These are phyloP conservation scores for Fusarium penzigii DNA, from an alignment of 2,329 filamentous ascomycete species.

Conservation along the genomic window DNA sequence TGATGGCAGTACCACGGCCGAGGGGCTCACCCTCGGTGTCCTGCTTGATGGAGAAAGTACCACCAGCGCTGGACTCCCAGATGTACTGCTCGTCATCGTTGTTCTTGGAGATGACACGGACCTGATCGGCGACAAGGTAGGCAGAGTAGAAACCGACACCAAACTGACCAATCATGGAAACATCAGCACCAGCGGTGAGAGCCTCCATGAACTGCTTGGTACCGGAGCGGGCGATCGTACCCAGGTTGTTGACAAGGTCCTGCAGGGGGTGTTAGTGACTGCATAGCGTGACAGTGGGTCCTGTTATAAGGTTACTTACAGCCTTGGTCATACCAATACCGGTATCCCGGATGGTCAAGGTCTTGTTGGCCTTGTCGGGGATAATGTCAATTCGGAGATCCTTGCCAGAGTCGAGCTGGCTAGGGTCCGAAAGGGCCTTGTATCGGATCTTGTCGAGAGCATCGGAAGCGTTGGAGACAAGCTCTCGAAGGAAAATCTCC, in stretches of 20 bases:
- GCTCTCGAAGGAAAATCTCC: slow-evolving; percentile 98
- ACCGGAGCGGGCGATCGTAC: slow-evolving; percentile 97
- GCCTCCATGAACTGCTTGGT: slow-evolving; percentile 99
- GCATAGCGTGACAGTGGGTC: neutral
- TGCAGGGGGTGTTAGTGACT: slow-evolving; percentile 34
- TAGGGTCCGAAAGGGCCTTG: slow-evolving; percentile 94
- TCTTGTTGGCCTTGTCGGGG: slow-evolving; percentile 96
- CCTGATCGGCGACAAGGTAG: slow-evolving; percentile 97
- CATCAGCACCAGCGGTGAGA: slow-evolving; percentile 94
- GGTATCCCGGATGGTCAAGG: slow-evolving; percentile 92
- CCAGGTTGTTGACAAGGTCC: slow-evolving; percentile 99
- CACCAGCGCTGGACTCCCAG: slow-evolving; percentile 97
- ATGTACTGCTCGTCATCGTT: slow-evolving; percentile 99
- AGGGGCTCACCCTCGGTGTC: slow-evolving; percentile 91
- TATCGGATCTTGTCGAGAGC: slow-evolving; percentile 99
- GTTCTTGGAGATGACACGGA: slow-evolving; percentile 96
- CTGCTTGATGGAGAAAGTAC: slow-evolving; percentile 89
- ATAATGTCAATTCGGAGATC: slow-evolving; percentile 99
- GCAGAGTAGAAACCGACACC: slow-evolving; percentile 99
- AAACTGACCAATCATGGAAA: slow-evolving; percentile 99
- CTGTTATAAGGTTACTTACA: slow-evolving; percentile 59
- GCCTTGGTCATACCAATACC: slow-evolving; percentile 99
- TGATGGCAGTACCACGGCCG: slow-evolving; percentile 95
- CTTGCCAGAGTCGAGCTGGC: slow-evolving; percentile 96
- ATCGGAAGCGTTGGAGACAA: slow-evolving; percentile 98